Base-by-base conservation (phyloP, 2,329 filamentous ascomycete genomes). In the Beauveria brongniartii region DNA sequence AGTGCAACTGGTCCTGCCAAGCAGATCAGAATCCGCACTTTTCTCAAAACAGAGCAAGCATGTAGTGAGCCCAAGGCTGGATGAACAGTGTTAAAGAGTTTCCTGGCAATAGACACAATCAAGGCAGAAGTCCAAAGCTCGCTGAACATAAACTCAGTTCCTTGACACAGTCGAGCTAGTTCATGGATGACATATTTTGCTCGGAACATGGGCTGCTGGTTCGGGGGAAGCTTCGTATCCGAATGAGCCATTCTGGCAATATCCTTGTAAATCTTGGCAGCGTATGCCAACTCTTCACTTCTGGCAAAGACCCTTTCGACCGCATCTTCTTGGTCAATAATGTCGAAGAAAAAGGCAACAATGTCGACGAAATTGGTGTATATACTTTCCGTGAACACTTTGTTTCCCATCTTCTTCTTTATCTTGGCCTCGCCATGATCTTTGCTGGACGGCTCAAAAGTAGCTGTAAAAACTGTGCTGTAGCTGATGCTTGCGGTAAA, bases 131-230 rank as follows among this genome's bases (percentile, higher is more conserved):
- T 90, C 90, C 91, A 96, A 14, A 96, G 79, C 73, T 80, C 57
- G 76, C 75, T 44, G 51, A 85, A 74, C 52, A 91, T 83, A 65
- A 85, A 85, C 22, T 85, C 82, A 2, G 87, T 88, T 51, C 87
- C 82, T 65, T 83, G 83, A 69, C 90, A 95, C n/a, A 97, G 76
- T 61, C 91, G 85, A 16, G 89, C 81, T 24, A 97, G 80, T 68
- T 94, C 86, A 63, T 88, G 83, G 12, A 88, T 77, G 3, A 99
- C 79, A 67, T 88, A 89, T 66, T 87, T 91, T 30, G 88, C 87
- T 65, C 83, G 88, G 75, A 97, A 97, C 58, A 85, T 87, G 3
- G 94, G 94, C 68, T 97, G 92, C 66, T 96, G 92, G 61, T 88
- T 90, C 12, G 87, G 79, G 3, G 91, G 89, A 8, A 97, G 76